phyloP scores from a whole-genome alignment of 129 eudicot genomes.

The Tagetes erecta region DNA sequence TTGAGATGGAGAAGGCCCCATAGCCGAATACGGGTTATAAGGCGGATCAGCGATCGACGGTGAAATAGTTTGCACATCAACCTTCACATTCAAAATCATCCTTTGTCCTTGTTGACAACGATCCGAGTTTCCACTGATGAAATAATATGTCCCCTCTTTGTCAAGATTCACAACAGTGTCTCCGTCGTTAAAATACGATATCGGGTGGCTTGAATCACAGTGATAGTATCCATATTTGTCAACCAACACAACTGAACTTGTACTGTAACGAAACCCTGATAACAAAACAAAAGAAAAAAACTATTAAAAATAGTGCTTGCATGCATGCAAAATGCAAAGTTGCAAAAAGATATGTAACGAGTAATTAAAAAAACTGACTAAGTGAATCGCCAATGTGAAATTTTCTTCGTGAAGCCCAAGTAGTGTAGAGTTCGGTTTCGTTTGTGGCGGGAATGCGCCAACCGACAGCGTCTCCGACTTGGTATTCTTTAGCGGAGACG shows the following conservation, averaged over 20 bases:
- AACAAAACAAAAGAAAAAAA: background rate
- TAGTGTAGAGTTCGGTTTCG: conserved; percentile 41
- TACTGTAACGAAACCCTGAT: conserved; percentile 37
- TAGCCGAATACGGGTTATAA: background rate
- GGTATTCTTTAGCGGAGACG: conserved; percentile 22
- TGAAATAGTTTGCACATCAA: background rate
- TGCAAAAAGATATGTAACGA: too few relatives aligned
- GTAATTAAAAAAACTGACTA: conserved; percentile 17
- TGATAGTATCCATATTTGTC: conserved; percentile 18
- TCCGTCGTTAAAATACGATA: conserved; percentile 14
- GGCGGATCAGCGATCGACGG: conserved; percentile 18
- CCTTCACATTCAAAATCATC: conserved; percentile 27
- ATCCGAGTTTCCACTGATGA: conserved; percentile 33
- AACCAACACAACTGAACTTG: conserved; percentile 33
- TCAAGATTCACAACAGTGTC: conserved; percentile 35
- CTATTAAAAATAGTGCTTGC: background rate
- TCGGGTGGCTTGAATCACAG: conserved; percentile 35
- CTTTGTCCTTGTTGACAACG: conserved; percentile 33
- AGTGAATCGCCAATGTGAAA: conserved; percentile 34
- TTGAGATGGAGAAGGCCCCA: conserved; percentile 18
- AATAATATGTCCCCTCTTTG: conserved; percentile 25
- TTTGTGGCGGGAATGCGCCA: conserved; percentile 37
- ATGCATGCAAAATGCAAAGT: too few relatives aligned
- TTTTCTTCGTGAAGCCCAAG: conserved; percentile 34
- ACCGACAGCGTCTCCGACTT: conserved; percentile 35